phyloP scores from a whole-genome alignment of 257 asterid species.

The Marsdenia floribunda region DNA sequence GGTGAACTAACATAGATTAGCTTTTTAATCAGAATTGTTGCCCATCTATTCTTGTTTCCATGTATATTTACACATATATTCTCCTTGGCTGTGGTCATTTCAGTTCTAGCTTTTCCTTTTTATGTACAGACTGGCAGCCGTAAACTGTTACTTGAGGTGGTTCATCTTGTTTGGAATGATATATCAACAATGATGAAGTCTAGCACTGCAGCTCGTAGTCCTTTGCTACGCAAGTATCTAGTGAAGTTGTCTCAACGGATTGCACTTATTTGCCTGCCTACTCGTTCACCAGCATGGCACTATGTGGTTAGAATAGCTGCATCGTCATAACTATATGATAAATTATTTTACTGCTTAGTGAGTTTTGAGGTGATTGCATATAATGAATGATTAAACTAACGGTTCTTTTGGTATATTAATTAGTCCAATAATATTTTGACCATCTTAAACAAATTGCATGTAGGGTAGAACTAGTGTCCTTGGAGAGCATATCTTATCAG shows the following conservation, averaged over 20 bases:
- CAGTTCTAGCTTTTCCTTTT: slow-evolving; percentile 1
- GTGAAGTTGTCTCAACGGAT: slow-evolving; percentile 84
- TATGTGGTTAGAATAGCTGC: slow-evolving; percentile 66
- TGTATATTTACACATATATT: not conserved
- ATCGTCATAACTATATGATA: not conserved
- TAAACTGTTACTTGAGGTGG: slow-evolving; percentile 52
- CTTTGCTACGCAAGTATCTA: slow-evolving; percentile 88
- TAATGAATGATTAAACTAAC: not conserved
- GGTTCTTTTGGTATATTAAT: not conserved
- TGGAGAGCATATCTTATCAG: slow-evolving; percentile 45
- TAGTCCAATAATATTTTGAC: not conserved
- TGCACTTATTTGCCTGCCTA: slow-evolving; percentile 80
- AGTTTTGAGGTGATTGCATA: slow-evolving; percentile 1
- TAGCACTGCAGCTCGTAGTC: slow-evolving; percentile 65
- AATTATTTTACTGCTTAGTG: slow-evolving; percentile 1
- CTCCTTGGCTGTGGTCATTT: not conserved
- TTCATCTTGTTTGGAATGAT: slow-evolving; percentile 70
- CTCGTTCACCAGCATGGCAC: slow-evolving; percentile 72
- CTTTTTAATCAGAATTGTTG: too few species aligned
- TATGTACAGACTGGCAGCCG: slow-evolving; percentile 74
- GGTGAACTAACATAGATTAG: not conserved
- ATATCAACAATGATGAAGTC: slow-evolving; percentile 61
- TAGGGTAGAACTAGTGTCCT: slow-evolving; percentile 64
- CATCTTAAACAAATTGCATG: slow-evolving; percentile 19
- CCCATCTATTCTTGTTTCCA: not conserved